Evolutionary conservation across 345 rosid species (phyloP).

Genomic region (Hirschfeldia incana): DNA sequence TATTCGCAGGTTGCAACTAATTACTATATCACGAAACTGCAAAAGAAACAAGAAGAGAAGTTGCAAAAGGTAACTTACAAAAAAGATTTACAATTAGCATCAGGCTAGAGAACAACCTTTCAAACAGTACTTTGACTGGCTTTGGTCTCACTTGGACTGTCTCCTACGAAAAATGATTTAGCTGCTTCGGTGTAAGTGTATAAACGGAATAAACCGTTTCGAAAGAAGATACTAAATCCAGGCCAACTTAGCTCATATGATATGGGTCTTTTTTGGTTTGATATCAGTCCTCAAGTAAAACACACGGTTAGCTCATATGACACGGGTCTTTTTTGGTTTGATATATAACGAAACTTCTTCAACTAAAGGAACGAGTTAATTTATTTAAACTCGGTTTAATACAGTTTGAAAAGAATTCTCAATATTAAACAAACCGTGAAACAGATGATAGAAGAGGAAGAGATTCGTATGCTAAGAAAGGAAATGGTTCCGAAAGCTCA

Average conservation of each 20-base stretch:
- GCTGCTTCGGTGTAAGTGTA: neutral
- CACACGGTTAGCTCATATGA: neutral
- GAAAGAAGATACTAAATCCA: neutral
- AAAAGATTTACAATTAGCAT: neutral
- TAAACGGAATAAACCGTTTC: neutral
- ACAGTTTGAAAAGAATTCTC: neutral
- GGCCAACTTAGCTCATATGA: neutral
- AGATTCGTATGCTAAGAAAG: slow-evolving; percentile 64
- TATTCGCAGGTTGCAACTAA: slow-evolving; percentile 70
- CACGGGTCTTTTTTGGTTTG: neutral
- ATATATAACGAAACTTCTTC: neutral
- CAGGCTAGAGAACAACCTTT: neutral
- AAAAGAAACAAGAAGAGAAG: slow-evolving; percentile 61
- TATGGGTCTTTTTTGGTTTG: neutral
- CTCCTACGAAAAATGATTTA: neutral
- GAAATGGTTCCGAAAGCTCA: slow-evolving; percentile 91
- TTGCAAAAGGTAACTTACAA: slow-evolving; percentile 54
- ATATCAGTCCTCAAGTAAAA: neutral
- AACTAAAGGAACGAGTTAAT: neutral
- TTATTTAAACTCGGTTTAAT: neutral
- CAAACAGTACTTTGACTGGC: neutral
- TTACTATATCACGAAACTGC: slow-evolving; percentile 53
- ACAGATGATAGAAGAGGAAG: slow-evolving; percentile 82
- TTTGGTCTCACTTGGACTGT: neutral
- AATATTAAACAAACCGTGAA: neutral